These are phyloP conservation scores for Jaenimonas drosophilae DNA, from an alignment of 208 protist genomes.

Conservation along the genomic window DNA sequence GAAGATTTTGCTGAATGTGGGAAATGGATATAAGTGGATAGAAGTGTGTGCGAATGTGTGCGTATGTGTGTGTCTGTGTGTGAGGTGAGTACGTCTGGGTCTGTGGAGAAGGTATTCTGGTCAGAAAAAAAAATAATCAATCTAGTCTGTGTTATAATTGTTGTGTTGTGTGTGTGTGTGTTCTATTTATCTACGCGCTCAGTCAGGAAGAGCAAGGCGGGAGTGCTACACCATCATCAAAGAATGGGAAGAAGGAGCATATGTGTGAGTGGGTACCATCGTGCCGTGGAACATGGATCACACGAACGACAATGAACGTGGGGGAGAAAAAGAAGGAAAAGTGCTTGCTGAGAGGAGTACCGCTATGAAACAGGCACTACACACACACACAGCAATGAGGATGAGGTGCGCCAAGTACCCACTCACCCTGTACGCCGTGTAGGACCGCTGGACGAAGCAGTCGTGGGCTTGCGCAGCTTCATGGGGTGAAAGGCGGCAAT, in stretches of 20 bases:
- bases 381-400: too few relatives aligned
- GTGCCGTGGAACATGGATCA: not conserved
- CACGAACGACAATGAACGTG: slow-evolving; percentile 7
- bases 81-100: not conserved
- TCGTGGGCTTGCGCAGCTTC: slow-evolving; percentile 8
- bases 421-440: not conserved
- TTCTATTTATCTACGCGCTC: slow-evolving; percentile 6
- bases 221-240: too few relatives aligned
- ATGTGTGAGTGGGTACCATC: too few relatives aligned
- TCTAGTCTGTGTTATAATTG: slow-evolving; percentile 6
- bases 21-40: slow-evolving; percentile 4
- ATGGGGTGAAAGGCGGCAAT: slow-evolving; percentile 34
- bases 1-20: too few relatives aligned
- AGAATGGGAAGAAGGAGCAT: too few relatives aligned
- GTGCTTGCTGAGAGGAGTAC: too few relatives aligned
- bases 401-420: too few relatives aligned
- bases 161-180: slow-evolving; percentile 6
- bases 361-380: too few relatives aligned
- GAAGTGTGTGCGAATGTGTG: slow-evolving; percentile 15
- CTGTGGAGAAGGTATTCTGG: not conserved
- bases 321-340: slow-evolving; percentile 9
- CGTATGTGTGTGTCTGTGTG: slow-evolving; percentile 9
- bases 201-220: too few relatives aligned
- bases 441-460: not conserved
- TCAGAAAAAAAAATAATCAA: slow-evolving; percentile 1